These are phyloP conservation scores for Roridomyces roridus DNA, from an alignment of 768 basidiomycete genomes.

Conservation along the genomic window DNA sequence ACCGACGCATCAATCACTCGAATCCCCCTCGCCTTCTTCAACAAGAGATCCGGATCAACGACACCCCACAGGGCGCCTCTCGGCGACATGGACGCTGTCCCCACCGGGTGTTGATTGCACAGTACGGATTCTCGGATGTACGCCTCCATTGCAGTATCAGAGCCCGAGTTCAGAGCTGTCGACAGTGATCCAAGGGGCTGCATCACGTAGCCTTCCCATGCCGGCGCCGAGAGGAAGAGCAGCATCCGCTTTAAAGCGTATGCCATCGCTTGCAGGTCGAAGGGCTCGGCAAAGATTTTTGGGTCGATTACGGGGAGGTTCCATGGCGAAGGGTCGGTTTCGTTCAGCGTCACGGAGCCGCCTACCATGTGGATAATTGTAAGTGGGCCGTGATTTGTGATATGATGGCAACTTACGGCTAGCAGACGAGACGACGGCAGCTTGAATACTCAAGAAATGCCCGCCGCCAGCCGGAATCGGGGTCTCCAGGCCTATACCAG, in stretches of 20 bases:
- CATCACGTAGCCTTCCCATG: conserved; percentile 30
- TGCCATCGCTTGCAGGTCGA: conserved; percentile 34
- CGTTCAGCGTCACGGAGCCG: conserved; percentile 33
- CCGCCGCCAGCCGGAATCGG: conserved; percentile 9
- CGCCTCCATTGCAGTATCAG: conserved; percentile 31
- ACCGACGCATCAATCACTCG: conserved; percentile 46
- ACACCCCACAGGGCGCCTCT: conserved; percentile 33
- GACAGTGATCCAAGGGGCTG: conserved; percentile 15
- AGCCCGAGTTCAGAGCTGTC: conserved; percentile 27
- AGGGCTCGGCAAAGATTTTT: conserved; percentile 22
- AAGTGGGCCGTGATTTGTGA: too few species aligned
- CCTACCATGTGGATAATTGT: conserved; percentile 8
- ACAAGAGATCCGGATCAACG: conserved; percentile 38
- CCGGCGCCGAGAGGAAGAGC: conserved; percentile 31
- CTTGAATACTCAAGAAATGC: conserved; percentile 9
- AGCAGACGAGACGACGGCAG: conserved; percentile 15
- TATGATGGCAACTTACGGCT: conserved; percentile 8
- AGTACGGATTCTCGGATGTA: conserved; percentile 28
- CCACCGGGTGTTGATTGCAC: conserved; percentile 34
- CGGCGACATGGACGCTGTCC: conserved; percentile 38
- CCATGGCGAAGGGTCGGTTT: conserved; percentile 29
- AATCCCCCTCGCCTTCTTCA: conserved; percentile 41
- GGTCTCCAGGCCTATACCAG: conserved; percentile 10
- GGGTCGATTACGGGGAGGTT: conserved; percentile 35
- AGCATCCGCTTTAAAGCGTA: conserved; percentile 31